Percentiles rank a stretch among this genome's conserved stretches.
Evolutionary conservation across 768 basidiomycete genomes (phyloP).

Genomic region (Podaxis rugospora): DNA sequence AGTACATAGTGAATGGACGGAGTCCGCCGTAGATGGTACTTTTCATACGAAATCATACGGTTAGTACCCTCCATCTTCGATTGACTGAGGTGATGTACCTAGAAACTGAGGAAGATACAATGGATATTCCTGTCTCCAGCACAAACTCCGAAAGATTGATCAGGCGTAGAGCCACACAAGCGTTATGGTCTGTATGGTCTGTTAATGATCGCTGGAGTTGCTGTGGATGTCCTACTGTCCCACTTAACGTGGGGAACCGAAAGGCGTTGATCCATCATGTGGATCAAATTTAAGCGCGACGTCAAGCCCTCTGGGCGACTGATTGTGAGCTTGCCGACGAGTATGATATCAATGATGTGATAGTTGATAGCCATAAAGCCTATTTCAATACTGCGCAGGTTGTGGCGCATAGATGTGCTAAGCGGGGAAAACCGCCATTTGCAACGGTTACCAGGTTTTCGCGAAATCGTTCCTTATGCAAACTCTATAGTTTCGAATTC

Average conservation of each 20-base stretch:
- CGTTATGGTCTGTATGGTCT: background rate
- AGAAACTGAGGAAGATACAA: no score
- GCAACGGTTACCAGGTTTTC: no score
- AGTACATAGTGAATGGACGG: no score
- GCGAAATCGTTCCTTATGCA: background rate
- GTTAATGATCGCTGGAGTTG: background rate
- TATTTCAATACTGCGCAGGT: background rate
- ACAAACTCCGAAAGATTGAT: background rate
- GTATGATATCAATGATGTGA: background rate
- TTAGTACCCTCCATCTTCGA: no score
- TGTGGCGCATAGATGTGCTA: no score
- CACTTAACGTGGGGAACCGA: background rate
- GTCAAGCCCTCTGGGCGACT: background rate
- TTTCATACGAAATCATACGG: no score
- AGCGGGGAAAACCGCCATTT: no score
- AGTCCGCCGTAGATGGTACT: no score
- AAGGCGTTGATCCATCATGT: no score
- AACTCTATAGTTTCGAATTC: background rate
- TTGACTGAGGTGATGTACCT: no score
- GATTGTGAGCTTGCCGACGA: no score
- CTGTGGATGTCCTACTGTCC: background rate
- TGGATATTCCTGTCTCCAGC: background rate
- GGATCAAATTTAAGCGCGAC: no score
- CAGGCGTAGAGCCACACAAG: background rate
- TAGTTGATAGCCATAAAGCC: background rate